Conservation (phyloP, 140 eudicot species). For the Ambrosia hybrid region DNA sequence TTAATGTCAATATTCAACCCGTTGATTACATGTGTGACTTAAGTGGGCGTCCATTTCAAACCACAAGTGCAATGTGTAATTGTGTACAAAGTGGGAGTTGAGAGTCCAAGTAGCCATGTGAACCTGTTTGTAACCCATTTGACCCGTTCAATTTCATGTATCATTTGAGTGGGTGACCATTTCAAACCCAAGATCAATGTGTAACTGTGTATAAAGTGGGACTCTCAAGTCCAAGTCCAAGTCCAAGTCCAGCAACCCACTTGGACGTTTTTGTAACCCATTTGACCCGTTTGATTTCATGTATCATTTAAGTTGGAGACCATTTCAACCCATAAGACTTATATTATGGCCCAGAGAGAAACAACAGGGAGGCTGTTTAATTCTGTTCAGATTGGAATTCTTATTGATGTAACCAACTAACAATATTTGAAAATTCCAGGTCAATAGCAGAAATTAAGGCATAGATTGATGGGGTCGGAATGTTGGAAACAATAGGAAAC, state of each 20-base stretch:
- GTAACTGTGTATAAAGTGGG: not conserved
- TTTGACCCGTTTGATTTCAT: not conserved
- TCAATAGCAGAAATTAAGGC: too few relatives aligned
- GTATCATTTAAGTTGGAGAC: not conserved
- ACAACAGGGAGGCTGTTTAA: not conserved
- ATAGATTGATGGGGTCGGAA: not conserved
- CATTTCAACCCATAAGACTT: not conserved
- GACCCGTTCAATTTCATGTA: not conserved
- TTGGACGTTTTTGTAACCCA: not conserved
- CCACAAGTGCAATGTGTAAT: not conserved
- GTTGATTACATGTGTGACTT: not conserved
- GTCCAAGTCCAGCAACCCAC: not conserved
- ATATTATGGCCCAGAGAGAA: not conserved
- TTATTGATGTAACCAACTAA: too few relatives aligned
- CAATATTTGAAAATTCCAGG: too few relatives aligned
- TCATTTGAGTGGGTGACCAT: not conserved
- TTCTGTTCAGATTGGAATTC: too few relatives aligned
- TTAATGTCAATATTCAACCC: not conserved
- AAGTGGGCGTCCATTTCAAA: not conserved
- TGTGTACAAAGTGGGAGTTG: too few relatives aligned
- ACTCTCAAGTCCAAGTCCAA: not conserved
- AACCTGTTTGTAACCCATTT: conserved; percentile 7
- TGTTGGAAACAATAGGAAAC: not conserved
- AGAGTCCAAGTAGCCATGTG: not conserved
- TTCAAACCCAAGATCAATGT: not conserved